These are phyloP conservation scores for Penicillium sp. DNA, from an alignment of 2,329 filamentous ascomycete genomes.

Conservation along the genomic window DNA sequence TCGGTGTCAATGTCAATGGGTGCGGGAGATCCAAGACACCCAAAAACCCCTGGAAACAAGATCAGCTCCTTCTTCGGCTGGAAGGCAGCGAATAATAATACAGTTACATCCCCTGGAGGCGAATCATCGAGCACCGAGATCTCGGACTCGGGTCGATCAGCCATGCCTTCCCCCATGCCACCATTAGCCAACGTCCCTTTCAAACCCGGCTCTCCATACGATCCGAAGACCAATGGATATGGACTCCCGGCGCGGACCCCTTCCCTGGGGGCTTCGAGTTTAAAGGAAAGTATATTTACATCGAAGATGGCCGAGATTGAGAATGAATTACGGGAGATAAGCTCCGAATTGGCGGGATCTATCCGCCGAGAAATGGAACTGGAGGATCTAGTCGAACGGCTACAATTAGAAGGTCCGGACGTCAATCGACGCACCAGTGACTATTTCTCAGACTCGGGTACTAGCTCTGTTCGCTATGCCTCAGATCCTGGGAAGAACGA, in stretches of 20 bases:
- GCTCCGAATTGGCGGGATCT: conserved; percentile 84
- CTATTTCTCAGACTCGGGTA: conserved; percentile 95
- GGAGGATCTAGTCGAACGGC: conserved; percentile 85
- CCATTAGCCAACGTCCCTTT: conserved; percentile 32
- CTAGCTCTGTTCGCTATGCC: conserved; percentile 76
- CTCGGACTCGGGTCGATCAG: conserved; percentile 59
- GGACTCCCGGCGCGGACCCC: conserved; percentile 38
- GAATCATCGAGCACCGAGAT: conserved; percentile 63
- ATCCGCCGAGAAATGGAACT: conserved; percentile 95
- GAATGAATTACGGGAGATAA: conserved; percentile 89
- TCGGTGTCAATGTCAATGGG: conserved; percentile 37
- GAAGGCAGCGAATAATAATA: conserved; percentile 42
- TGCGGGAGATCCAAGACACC: conserved; percentile 35
- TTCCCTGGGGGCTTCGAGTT: conserved; percentile 45
- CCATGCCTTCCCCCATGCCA: conserved; percentile 54
- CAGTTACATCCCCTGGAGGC: conserved; percentile 50
- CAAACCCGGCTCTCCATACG: conserved; percentile 47
- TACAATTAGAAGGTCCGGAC: conserved; percentile 70
- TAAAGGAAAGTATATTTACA: conserved; percentile 46
- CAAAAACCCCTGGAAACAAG: conserved; percentile 54
- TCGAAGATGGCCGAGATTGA: conserved; percentile 81
- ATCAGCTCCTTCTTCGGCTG: conserved; percentile 67
- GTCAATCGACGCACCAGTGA: conserved; percentile 80
- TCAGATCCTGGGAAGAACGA: conserved; percentile 58
- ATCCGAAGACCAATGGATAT: conserved; percentile 52